Evolutionary conservation across 1,284 basidiomycete species (phyloP), one percentile per base, ranked within the genome.

Genomic region (Taiwanofungus camphoratus): DNA sequence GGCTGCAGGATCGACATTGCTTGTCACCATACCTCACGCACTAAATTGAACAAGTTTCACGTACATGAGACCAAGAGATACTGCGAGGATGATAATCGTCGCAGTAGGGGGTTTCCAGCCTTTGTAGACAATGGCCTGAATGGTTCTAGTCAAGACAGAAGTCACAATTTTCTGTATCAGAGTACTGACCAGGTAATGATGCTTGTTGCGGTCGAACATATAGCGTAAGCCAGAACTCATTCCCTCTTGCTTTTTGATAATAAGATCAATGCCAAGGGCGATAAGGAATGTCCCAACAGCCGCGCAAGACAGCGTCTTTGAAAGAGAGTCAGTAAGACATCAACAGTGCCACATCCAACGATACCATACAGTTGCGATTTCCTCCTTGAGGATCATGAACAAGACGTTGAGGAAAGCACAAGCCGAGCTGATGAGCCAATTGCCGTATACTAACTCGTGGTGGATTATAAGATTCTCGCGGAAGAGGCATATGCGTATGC

Each of bases 201-300:
- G 67, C 8, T 64, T 54, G 52, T 84, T 84, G 37, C 75, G 66
- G 54, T 84, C 82, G 48, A 82, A 73, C 11, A 84, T 66, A 53
- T 69, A 76, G 13, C 81, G 71, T 22, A 84, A 65, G 0, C 81
- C 81, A 16, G 70, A 64, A 52, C 80, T 79, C 69, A 82, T 71
- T 3, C 81, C 82, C 5, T 63, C 59, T 54, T 84, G 81, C 52
- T 70, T 65, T 46, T 80, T 70, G 35, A 81, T 44, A 34, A 71
- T 55, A 6, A 83, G 65, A 57, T 84, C 81, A 5, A 76, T 52
- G 15, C 71, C 79, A 3, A 84, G 66, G 23, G 56, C 69, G 9
- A 66, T 60, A 21, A 84, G 59, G 57, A 84, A 84, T 8, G 80
- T 74, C 23, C 82, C 82, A 15, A 69, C 62, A 2, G 79, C 74